Percentiles rank a stretch among this genome's conserved stretches.
Conservation (phyloP, 441 rosid genomes). For the Gossypium trilobum region DNA sequence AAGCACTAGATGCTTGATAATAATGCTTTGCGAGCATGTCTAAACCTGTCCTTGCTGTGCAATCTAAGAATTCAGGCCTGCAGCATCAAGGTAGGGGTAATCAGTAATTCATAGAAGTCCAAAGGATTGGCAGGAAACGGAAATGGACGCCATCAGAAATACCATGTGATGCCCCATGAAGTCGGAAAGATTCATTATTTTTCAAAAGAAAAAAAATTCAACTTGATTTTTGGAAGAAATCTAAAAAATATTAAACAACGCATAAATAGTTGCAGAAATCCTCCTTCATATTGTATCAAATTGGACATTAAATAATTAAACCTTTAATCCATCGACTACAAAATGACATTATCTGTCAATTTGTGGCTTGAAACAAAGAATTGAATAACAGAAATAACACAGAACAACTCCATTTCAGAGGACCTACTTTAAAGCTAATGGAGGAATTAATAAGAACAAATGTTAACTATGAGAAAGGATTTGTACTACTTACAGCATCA, state of each 20-base stretch:
- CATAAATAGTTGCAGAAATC: background rate
- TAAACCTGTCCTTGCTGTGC: slow-evolving; percentile 90
- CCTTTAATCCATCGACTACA: background rate
- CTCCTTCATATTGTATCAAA: background rate
- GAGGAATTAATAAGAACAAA: slow-evolving; percentile 6
- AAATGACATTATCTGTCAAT: background rate
- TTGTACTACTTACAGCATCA: slow-evolving; percentile 59
- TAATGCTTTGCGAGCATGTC: slow-evolving; percentile 96
- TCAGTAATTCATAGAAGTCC: background rate
- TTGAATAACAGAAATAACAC: background rate
- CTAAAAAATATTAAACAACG: slow-evolving; percentile 3
- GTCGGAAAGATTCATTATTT: background rate
- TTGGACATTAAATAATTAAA: background rate
- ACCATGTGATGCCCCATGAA: background rate
- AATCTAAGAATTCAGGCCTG: slow-evolving; percentile 91
- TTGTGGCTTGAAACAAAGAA: background rate
- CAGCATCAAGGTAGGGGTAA: slow-evolving; percentile 17
- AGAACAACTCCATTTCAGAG: background rate
- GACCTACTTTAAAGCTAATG: background rate
- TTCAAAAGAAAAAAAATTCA: background rate
- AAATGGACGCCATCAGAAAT: background rate
- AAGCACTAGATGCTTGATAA: slow-evolving; percentile 78
- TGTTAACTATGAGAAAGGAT: background rate
- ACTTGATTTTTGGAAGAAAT: background rate
- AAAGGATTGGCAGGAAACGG: background rate